Base-by-base conservation (phyloP, 2,329 filamentous ascomycete species). In the Tolypocladium endophyticum region DNA sequence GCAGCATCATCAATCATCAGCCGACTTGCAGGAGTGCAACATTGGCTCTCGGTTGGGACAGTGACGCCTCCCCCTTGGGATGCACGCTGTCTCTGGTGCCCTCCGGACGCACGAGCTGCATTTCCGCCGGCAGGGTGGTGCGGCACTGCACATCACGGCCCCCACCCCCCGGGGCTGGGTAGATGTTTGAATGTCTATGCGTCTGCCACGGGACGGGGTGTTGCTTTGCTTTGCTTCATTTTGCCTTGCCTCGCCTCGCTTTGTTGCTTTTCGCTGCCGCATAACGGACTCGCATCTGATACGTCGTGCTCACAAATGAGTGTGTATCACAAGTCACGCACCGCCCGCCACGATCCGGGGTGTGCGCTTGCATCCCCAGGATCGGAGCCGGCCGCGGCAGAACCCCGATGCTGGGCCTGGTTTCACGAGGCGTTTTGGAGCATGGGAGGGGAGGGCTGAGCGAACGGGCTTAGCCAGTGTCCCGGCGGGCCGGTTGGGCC, bases 41-140 rank as follows among this genome's bases (percentile, higher is more conserved):
- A 4, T n/a, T 33, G 28, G 16, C 5, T 33, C 28, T 18, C 8
- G 7, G 28, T 14, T 53, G 7, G 7, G 50, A 53, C 50, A 16
- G 4, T 14, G 30, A 23, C 20, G 30, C 50, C 18, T 53, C 30
- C 20, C 30, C 30, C 45, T 14, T 23, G 12, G 14, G 50, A 33
- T 35, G 50, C 18, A n/a, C 8, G 28, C 28, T 5, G 50, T 33
- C 50, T 52, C 47, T 33, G 4, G 9, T 35, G 50, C 50, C 9
- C 47, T 30, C 50, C 56, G 59, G 59, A 58, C 14, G 56, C 58
- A 56, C 47, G 55, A 54, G 43, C 2, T 52, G 59, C 59, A 45
- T 47, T 55, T 58, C 59, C 55, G 45, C 45, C n/a, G 55, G 59
- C 59, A 60, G 41, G 55, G 50, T 11, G 28, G 28, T 53, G 59